These are phyloP conservation scores for Chlorella sorokiniana DNA, from an alignment of 139 green algal species.

Conservation along the genomic window DNA sequence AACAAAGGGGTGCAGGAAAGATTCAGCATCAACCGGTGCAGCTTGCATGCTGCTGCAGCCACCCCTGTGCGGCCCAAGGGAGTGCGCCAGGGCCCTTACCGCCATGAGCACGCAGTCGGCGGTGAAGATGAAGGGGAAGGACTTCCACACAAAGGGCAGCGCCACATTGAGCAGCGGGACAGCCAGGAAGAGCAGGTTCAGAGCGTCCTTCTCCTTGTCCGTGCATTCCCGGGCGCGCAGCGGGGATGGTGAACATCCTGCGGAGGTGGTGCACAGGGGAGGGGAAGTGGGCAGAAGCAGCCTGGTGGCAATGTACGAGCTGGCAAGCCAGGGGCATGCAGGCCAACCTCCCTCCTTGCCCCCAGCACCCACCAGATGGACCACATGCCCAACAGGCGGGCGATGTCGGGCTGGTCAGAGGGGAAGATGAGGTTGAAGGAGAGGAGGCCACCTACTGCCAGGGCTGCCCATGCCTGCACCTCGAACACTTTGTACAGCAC, in stretches of 20 bases:
- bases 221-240: slow-evolving; percentile 92
- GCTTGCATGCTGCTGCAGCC: background rate
- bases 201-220: slow-evolving; percentile 91
- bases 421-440: slow-evolving; percentile 97
- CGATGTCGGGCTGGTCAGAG: slow-evolving; percentile 90
- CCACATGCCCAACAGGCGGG: slow-evolving; percentile 96
- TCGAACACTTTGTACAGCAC: slow-evolving; percentile 78
- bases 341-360: background rate
- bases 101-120: slow-evolving; percentile 82
- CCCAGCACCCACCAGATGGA: slow-evolving; percentile 70
- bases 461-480: slow-evolving; percentile 75
- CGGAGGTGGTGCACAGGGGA: background rate
- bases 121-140: slow-evolving; percentile 90
- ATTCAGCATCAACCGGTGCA: background rate
- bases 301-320: background rate
- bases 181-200: slow-evolving; percentile 95
- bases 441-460: slow-evolving; percentile 84
- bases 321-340: background rate
- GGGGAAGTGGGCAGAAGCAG: background rate
- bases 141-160: slow-evolving; percentile 93
- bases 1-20: background rate
- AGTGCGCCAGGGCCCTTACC: background rate
- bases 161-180: slow-evolving; percentile 93
- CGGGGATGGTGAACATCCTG: slow-evolving; percentile 95
- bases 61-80: background rate